Percentiles rank a stretch among this genome's conserved stretches.
Conservation (phyloP, 345 rosid species). For the Erodium maritimum region DNA sequence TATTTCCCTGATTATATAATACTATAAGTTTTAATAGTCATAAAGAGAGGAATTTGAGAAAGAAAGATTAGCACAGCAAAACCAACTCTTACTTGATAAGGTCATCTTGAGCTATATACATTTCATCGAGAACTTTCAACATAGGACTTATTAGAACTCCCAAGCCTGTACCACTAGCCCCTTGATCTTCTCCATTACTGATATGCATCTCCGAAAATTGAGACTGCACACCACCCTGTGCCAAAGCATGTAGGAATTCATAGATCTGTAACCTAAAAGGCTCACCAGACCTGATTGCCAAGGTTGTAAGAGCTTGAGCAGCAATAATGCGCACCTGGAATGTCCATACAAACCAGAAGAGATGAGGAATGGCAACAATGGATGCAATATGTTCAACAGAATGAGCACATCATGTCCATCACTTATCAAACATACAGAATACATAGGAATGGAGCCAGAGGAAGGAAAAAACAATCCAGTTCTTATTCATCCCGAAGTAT, state of each 20-base stretch:
- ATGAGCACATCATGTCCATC: not conserved
- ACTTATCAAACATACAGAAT: not conserved
- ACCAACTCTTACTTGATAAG: conserved; percentile 64
- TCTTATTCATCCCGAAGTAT: too few relatives aligned
- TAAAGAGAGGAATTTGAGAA: conserved; percentile 3
- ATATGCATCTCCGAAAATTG: conserved; percentile 94
- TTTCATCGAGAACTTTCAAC: conserved; percentile 91
- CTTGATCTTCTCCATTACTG: conserved; percentile 99
- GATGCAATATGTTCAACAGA: not conserved
- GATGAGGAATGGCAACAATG: not conserved
- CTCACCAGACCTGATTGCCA: conserved; percentile 97
- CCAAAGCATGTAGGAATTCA: conserved; percentile 86
- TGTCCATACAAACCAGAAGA: conserved; percentile 5
- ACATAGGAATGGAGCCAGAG: not conserved
- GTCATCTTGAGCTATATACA: conserved; percentile 93
- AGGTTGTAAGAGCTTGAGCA: conserved; percentile 95
- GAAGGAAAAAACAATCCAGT: not conserved
- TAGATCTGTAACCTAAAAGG: conserved; percentile 97
- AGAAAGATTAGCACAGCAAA: conserved; percentile 3
- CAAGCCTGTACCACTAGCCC: conserved; percentile 97
- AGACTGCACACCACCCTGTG: conserved; percentile 97
- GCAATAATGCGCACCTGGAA: conserved; percentile 82
- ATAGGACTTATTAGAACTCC: conserved; percentile 90
- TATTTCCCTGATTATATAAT: conserved; percentile 54
- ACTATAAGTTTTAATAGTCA: conserved; percentile 3